Conservation (phyloP, 225 moss, liverwort and hornwort genomes). For the Polytrichum commune region DNA sequence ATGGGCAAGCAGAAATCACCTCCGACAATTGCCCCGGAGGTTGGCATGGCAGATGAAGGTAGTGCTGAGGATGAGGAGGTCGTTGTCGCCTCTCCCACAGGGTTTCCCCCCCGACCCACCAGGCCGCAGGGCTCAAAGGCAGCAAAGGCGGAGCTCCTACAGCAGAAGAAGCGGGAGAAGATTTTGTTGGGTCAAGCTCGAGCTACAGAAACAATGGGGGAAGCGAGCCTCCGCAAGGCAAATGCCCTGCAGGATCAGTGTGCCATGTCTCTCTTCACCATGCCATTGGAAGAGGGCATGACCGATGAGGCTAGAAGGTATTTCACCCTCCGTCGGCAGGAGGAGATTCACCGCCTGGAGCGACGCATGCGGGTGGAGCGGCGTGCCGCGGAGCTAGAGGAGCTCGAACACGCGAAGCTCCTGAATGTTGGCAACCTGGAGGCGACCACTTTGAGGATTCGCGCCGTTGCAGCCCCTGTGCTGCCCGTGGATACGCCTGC, state of each 20-base stretch:
- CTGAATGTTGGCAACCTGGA: no score
- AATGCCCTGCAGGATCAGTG: not conserved
- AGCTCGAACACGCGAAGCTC: not conserved
- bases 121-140: not conserved
- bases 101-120: not conserved
- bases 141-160: not conserved
- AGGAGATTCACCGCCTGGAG: not conserved
- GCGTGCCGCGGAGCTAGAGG: not conserved
- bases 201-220: not conserved
- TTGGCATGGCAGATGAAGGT: not conserved
- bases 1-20: no score
- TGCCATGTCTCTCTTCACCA: not conserved
- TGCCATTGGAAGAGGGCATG: not conserved
- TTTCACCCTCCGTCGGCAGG: no score
- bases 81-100: not conserved
- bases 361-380: no score
- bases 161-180: not conserved
- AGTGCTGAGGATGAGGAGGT: not conserved
- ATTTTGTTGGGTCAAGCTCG: not conserved
- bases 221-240: not conserved
- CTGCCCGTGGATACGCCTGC: no score
- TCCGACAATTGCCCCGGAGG: no score
- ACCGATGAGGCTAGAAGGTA: no score
- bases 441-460: no score
- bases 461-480: no score